A percentile compares a stretch with the other conserved stretches of the same genome.
These are phyloP conservation scores for Tuctoria greenei DNA, from an alignment of 176 grass and related monocot species.

Conservation along the genomic window DNA sequence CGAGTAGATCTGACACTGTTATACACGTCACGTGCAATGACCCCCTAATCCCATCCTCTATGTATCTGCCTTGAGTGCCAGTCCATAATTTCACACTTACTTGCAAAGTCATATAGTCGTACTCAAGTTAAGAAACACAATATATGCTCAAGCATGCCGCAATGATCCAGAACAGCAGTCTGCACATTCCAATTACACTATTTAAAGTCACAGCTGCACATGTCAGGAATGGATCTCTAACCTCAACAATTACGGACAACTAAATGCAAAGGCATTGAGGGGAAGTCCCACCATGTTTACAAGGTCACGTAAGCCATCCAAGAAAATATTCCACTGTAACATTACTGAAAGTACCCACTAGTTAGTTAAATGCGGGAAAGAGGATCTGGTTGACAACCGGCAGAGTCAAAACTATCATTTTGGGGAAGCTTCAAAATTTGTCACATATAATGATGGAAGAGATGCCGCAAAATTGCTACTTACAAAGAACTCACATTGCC, in stretches of 20 bases:
- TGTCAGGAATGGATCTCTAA: not conserved
- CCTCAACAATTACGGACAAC: too few relatives aligned
- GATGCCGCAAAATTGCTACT: conserved; percentile 34
- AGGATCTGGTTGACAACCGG: not conserved
- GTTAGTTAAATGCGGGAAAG: not conserved
- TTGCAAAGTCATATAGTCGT: not conserved
- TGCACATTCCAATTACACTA: not conserved
- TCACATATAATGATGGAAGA: conserved; percentile 1
- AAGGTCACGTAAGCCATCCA: not conserved
- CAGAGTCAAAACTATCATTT: conserved; percentile 7
- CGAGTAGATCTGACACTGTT: too few relatives aligned
- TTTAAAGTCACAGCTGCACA: not conserved
- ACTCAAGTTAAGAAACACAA: not conserved
- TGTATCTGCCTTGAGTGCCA: not conserved
- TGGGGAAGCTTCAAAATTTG: not conserved
- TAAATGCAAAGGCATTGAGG: not conserved
- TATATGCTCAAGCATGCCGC: not conserved
- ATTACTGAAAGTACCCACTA: not conserved
- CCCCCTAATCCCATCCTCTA: too few relatives aligned
- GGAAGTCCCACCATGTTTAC: not conserved
- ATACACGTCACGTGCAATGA: too few relatives aligned
- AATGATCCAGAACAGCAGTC: not conserved
- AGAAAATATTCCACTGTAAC: not conserved
- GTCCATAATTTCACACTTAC: not conserved
- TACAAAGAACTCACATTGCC: conserved; percentile 1